A percentile compares a stretch with the other conserved stretches of the same genome.
Evolutionary conservation across 2,329 filamentous ascomycete species (phyloP).

Genomic region (Fusarium setosum): DNA sequence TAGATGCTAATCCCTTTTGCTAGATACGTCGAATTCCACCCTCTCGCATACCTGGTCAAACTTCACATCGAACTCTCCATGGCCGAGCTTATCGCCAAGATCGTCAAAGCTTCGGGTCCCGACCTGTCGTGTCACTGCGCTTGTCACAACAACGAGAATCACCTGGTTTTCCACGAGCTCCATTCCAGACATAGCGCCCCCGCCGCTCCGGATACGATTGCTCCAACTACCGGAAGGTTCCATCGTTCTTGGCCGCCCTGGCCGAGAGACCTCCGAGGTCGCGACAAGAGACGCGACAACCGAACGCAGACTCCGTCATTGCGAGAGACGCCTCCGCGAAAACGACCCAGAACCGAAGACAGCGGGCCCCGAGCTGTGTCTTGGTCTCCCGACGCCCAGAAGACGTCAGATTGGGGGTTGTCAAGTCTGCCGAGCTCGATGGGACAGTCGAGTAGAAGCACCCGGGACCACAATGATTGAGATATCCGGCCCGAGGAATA

Average conservation of each 20-base stretch:
- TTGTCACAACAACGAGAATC: conserved; percentile 32
- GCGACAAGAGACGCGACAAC: conserved; percentile 10
- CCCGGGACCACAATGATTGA: conserved; percentile 29
- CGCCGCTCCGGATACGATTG: conserved; percentile 7
- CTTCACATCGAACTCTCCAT: conserved; percentile 43
- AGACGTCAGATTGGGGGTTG: conserved; percentile 15
- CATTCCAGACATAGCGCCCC: conserved; percentile 23
- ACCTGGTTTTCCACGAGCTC: conserved; percentile 12
- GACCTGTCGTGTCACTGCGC: conserved; percentile 32
- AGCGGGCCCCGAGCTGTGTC: conserved; percentile 4
- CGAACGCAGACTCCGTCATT: conserved; percentile 1
- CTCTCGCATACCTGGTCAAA: conserved; percentile 43
- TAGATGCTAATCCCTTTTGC: neutral
- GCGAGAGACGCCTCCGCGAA: conserved; percentile 5
- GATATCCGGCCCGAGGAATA: too few relatives aligned
- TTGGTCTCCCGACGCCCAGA: conserved; percentile 12
- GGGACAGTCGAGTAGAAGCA: conserved; percentile 19
- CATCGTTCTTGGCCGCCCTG: conserved; percentile 31
- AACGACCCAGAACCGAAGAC: conserved; percentile 1
- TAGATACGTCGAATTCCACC: conserved; percentile 42
- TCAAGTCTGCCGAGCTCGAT: conserved; percentile 22
- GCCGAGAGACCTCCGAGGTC: neutral
- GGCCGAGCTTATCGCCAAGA: conserved; percentile 43
- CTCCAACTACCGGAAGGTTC: conserved; percentile 35
- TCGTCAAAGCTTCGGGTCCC: conserved; percentile 36